Base-by-base conservation (phyloP, 306 rosid genomes). In the Pueraria montana region DNA sequence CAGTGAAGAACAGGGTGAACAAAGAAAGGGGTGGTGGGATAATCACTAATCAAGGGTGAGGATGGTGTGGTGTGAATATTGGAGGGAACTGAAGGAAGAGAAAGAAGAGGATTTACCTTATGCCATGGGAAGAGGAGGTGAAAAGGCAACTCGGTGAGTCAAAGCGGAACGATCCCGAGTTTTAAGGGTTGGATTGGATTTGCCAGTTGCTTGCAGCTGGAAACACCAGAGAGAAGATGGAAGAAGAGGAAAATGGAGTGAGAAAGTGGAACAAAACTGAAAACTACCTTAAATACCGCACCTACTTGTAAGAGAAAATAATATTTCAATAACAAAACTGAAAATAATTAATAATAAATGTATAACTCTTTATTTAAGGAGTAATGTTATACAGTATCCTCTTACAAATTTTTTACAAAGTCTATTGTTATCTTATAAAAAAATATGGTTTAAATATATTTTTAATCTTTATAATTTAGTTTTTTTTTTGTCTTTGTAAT, bases 141-240 rank as follows among this genome's bases (percentile, higher is more conserved):
- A 73, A 78, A 27, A 18, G 40, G 74, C 2, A 64, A 77, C 81
- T 82, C 77, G 26, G 80, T 7, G 85, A 76, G 82, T 79, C 67
- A 75, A 83, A 69, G 2, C 58, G 52, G 72, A 83, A 2, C 13
- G 80, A 82, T 82, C 48, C 74, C 59, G 56, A 34, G 64, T 0
- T 61, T 74, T 4, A 4, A 74, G 84, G 58, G 74, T 46, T 34
- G 58, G 38, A 84, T 23, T 78, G 12, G 24, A 30, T 14, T 64
- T 64, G 71, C 14, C 40, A 78, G 75, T 11, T 77, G 82, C 11
- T 16, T 76, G 56, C 30, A 69, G 79, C 18, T 78, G 68, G 52
- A 68, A 46, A 52, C 18, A 20, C 0, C 38, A 14, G 46, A 65
- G 71, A 77, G 74, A 71, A 17, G 36, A 50, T 3, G 48, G 3